Evolutionary conservation across 2,329 filamentous ascomycete genomes (phyloP).

Genomic region (Phialophora macrospora): DNA sequence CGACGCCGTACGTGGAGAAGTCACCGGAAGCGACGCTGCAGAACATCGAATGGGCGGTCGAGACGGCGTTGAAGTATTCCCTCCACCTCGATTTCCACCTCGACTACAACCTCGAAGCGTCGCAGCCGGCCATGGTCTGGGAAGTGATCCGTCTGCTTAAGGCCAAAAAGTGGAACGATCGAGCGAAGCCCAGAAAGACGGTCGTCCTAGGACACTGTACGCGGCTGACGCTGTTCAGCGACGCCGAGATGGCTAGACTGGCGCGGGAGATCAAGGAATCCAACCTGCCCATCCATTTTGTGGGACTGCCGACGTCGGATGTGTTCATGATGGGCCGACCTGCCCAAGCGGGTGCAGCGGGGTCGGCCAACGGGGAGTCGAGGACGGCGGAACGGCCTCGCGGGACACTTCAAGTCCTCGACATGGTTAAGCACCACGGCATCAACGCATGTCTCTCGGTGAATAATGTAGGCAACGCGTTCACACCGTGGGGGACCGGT

Average conservation of each 20-base stretch:
- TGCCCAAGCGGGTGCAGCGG: neutral
- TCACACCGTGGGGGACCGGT: constrained; percentile 70
- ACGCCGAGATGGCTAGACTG: constrained; percentile 58
- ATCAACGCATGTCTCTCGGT: constrained; percentile 67
- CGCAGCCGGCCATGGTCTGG: constrained; percentile 58
- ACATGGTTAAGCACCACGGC: constrained; percentile 63
- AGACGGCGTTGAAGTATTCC: constrained; percentile 55
- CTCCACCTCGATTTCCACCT: constrained; percentile 73
- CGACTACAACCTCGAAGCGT: constrained; percentile 67
- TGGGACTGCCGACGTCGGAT: constrained; percentile 73
- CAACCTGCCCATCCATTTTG: constrained; percentile 65
- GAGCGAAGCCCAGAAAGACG: constrained; percentile 50
- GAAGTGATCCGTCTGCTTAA: constrained; percentile 60
- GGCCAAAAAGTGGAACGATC: constrained; percentile 54
- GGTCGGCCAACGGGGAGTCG: too few species aligned
- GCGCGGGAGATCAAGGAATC: constrained; percentile 53
- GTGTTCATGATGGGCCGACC: constrained; percentile 70
- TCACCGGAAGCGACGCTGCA: constrained; percentile 53
- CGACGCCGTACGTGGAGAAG: constrained; percentile 72
- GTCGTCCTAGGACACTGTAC: constrained; percentile 72
- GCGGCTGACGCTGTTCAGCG: constrained; percentile 62
- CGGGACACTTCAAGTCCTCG: constrained; percentile 66
- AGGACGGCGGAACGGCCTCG: constrained; percentile 49
- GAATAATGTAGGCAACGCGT: constrained; percentile 76
- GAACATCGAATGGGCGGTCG: constrained; percentile 69